A percentile compares a stretch with the other conserved stretches of the same genome.
Evolutionary conservation across 2,329 filamentous ascomycete genomes (phyloP).

Genomic region (Hansfordia pulvinata): DNA sequence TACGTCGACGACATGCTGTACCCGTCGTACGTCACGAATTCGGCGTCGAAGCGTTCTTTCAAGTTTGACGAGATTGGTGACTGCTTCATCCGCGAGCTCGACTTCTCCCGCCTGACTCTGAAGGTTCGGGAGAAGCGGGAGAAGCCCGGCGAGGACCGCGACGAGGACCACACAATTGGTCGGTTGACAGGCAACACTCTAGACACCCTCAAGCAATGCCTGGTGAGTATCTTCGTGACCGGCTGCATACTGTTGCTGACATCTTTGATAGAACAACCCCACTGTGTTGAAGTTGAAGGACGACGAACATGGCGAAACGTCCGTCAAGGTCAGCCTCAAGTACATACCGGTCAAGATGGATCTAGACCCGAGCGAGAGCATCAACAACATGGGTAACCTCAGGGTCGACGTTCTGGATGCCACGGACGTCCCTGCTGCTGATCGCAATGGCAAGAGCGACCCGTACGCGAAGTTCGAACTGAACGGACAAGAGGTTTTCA

Average conservation of each 20-base stretch:
- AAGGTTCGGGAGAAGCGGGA: slow-evolving; percentile 73
- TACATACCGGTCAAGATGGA: slow-evolving; percentile 92
- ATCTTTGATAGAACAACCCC: slow-evolving; percentile 61
- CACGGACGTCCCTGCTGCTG: slow-evolving; percentile 76
- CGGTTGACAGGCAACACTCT: slow-evolving; percentile 76
- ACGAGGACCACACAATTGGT: slow-evolving; percentile 64
- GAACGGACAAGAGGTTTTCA: slow-evolving; percentile 81
- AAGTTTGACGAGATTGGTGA: slow-evolving; percentile 90
- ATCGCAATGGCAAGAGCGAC: slow-evolving; percentile 93
- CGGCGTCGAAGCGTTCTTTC: slow-evolving; percentile 52
- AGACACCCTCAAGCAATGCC: slow-evolving; percentile 73
- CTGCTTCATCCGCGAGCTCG: slow-evolving; percentile 91
- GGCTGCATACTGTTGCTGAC: slow-evolving; percentile 7
- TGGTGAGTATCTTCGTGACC: slow-evolving; percentile 34
- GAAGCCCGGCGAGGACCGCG: slow-evolving; percentile 48
- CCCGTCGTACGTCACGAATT: slow-evolving; percentile 73
- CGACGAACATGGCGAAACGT: slow-evolving; percentile 61
- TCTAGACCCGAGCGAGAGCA: slow-evolving; percentile 87
- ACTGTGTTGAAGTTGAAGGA: slow-evolving; percentile 71
- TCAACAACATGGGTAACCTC: slow-evolving; percentile 96
- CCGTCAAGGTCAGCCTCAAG: slow-evolving; percentile 81
- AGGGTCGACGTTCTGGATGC: slow-evolving; percentile 89
- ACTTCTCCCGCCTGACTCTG: slow-evolving; percentile 85
- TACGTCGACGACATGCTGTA: slow-evolving; percentile 92
- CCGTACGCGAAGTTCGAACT: slow-evolving; percentile 92